These are phyloP conservation scores for Priceomyces haplophilus DNA, from an alignment of 805 yeast species.

Conservation along the genomic window DNA sequence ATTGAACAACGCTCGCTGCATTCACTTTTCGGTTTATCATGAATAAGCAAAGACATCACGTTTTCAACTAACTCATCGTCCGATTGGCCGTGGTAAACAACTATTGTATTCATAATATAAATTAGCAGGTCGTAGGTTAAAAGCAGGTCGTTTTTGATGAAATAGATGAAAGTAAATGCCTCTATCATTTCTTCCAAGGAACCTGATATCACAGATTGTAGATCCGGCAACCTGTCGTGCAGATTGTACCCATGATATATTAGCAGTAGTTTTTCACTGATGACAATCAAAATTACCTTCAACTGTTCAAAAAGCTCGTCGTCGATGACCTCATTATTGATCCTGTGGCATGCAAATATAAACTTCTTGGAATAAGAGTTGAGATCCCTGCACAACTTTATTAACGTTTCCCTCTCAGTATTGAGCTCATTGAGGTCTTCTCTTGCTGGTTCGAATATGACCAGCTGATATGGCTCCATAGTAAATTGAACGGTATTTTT, in stretches of 20 bases:
- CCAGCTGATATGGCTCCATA: slow-evolving; percentile 5
- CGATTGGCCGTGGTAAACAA: background rate
- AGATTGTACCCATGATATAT: slow-evolving; percentile 7
- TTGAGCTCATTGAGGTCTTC: slow-evolving; percentile 20
- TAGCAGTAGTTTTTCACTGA: slow-evolving; percentile 9
- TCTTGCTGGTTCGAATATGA: slow-evolving; percentile 21
- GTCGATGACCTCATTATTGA: slow-evolving; percentile 3
- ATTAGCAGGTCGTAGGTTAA: slow-evolving; percentile 14
- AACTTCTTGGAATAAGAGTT: slow-evolving; percentile 38
- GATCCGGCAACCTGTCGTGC: slow-evolving; percentile 13
- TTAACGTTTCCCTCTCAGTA: slow-evolving; percentile 32
- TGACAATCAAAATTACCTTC: slow-evolving; percentile 10
- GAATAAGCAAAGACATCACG: background rate
- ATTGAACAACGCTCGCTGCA: background rate
- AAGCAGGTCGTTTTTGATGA: slow-evolving; percentile 10
- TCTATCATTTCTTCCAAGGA: slow-evolving; percentile 27
- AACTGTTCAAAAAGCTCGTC: slow-evolving; percentile 10
- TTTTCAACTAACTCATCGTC: background rate
- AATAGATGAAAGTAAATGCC: slow-evolving; percentile 23
- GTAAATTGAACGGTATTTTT: no score
- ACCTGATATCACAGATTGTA: slow-evolving; percentile 20
- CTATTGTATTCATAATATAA: slow-evolving; percentile 1
- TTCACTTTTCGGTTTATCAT: background rate
- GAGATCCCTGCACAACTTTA: slow-evolving; percentile 34
- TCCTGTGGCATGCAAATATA: slow-evolving; percentile 23